Evolutionary conservation across 1,284 basidiomycete genomes (phyloP).

Genomic region (Ustilago crameri): DNA sequence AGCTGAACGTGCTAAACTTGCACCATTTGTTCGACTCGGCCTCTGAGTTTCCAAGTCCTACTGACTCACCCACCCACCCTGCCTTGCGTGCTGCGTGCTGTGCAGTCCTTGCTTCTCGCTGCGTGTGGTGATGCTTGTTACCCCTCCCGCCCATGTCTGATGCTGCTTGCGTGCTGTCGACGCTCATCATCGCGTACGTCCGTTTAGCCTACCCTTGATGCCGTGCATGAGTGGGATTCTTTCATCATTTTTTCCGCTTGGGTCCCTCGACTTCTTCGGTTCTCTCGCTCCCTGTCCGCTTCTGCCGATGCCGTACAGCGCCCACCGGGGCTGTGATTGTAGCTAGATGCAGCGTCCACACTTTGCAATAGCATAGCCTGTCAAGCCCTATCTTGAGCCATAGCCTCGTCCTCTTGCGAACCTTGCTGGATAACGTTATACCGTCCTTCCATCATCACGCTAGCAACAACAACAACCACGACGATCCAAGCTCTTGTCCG

Average conservation of each 20-base stretch:
- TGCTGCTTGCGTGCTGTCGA: slow-evolving; percentile 26
- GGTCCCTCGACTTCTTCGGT: slow-evolving; percentile 1
- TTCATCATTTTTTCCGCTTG: slow-evolving; percentile 29
- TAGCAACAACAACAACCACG: slow-evolving; percentile 7
- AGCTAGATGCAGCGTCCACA: not conserved
- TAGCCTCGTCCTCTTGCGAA: slow-evolving; percentile 5
- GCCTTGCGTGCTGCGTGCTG: not conserved
- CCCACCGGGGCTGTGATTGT: not conserved
- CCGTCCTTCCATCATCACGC: slow-evolving; percentile 8
- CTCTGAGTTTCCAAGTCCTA: not conserved
- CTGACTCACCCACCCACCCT: not conserved
- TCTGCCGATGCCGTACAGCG: not conserved
- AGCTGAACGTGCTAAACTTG: slow-evolving; percentile 23
- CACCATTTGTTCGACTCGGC: not conserved
- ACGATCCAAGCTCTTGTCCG: slow-evolving; percentile 1
- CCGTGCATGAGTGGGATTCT: slow-evolving; percentile 26
- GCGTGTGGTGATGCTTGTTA: not conserved
- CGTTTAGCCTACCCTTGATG: slow-evolving; percentile 15
- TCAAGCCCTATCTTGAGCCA: slow-evolving; percentile 3
- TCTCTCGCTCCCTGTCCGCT: not conserved
- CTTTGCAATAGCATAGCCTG: not conserved
- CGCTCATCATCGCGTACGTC: slow-evolving; percentile 32
- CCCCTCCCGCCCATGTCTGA: not conserved
- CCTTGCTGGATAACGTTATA: slow-evolving; percentile 26
- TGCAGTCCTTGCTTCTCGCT: not conserved